Base-by-base conservation (phyloP, 2,329 filamentous ascomycete species). In the Cladosporium sp. region DNA sequence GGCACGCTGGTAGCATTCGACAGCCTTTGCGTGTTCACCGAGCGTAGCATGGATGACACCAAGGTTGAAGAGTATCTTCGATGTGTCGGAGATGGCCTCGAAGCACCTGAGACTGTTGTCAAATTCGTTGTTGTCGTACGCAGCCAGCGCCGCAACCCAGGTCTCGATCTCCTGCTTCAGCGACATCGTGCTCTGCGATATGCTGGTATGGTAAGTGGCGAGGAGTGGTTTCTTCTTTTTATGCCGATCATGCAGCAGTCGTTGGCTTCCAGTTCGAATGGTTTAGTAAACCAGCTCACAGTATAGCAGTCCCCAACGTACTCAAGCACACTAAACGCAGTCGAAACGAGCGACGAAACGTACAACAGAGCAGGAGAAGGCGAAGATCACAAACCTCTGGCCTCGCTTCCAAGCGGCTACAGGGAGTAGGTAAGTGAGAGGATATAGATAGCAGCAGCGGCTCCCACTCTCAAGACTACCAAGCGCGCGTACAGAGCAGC, bases 31-130 rank as follows among this genome's bases (percentile, higher is more conserved):
- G 80, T 99, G 95, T 77, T 98, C 93, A 71, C 95, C 95, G 21
- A 99, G 84, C 0, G 95, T 98, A 46, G 95, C 95, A 82, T 97
- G 91, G 73, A 99, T 98, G 46, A 99, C 94, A 72, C 95, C 95
- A 79, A 94, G 96, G 76, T 99, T 99, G 84, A 99, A 99, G 67
- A 97, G 84, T 68, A 99, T 99, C 83, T 97, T 98, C 72, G 95
- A 97, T 0, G 95, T 99, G 77, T 98, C 95, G 67, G 91, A 86
- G 74, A 99, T 97, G 71, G 85, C 87, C 68, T 92, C 91, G 76
- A 99, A 98, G 67, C 91, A 87, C 72, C 84, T 86, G 68, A 98
- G 81, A 30, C 95, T 89, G 70, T 94, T 91, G 75, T 98, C 94
- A 80, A 96, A 98, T 76, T 99, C 92, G 81, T 97, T 96, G 81